phyloP scores from a whole-genome alignment of 1,284 basidiomycete species.

The Sporisorium graminicola region DNA sequence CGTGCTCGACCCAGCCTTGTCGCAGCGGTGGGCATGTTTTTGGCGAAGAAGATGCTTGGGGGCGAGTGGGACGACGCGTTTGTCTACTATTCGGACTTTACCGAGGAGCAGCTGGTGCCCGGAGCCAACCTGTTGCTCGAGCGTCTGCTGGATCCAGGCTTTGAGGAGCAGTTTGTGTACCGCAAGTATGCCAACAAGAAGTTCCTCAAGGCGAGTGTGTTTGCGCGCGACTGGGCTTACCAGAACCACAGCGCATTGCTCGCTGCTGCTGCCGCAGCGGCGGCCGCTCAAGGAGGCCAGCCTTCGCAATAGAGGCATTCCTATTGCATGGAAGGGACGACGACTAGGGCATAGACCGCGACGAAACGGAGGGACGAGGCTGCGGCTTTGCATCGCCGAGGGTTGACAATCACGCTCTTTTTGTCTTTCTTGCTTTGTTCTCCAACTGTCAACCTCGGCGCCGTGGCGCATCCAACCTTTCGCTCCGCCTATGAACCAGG shows the following conservation, averaged over 20 bases:
- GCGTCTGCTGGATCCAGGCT: constrained; percentile 83
- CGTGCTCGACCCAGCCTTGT: constrained; percentile 92
- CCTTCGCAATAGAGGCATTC: constrained; percentile 12
- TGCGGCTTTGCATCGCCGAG: constrained; percentile 11
- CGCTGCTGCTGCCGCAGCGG: constrained; percentile 42
- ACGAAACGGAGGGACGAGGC: not conserved
- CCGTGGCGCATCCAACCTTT: constrained; percentile 5
- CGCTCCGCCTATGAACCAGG: not conserved
- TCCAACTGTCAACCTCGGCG: constrained; percentile 33
- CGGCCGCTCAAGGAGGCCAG: constrained; percentile 37
- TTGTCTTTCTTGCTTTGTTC: constrained; percentile 2
- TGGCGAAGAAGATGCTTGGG: constrained; percentile 69
- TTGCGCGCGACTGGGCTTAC: constrained; percentile 72
- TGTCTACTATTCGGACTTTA: constrained; percentile 91
- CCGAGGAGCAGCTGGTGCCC: constrained; percentile 86
- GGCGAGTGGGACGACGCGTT: constrained; percentile 79
- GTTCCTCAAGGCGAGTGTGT: constrained; percentile 81
- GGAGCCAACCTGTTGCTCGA: constrained; percentile 88
- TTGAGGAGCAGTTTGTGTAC: constrained; percentile 88
- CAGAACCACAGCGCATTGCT: constrained; percentile 58
- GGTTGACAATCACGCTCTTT: constrained; percentile 39
- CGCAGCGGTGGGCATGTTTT: constrained; percentile 95
- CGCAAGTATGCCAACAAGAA: constrained; percentile 97
- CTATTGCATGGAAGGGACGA: not conserved
- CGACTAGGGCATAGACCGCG: not conserved